These are phyloP conservation scores for Panicum hallii DNA, from an alignment of 202 grass and related monocot genomes.

Conservation along the genomic window DNA sequence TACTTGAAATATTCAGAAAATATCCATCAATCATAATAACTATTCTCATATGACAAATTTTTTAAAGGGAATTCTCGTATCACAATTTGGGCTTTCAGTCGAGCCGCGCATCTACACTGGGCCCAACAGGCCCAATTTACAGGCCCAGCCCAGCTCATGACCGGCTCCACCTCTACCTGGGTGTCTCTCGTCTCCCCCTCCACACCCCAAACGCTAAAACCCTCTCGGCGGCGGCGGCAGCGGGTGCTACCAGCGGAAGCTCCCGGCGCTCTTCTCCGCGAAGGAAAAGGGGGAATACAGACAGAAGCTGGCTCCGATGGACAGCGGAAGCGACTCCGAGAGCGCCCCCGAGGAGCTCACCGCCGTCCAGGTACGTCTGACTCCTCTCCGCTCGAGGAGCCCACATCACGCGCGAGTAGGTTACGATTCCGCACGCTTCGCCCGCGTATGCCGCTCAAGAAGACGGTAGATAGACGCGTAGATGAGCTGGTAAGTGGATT, in stretches of 20 bases:
- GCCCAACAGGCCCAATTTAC: not conserved
- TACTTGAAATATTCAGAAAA: too few relatives aligned
- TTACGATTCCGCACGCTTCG: not conserved
- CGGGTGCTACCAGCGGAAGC: not conserved
- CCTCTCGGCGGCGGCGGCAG: conserved; percentile 22
- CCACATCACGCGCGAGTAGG: not conserved
- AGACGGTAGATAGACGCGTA: not conserved
- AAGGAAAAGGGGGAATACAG: not conserved
- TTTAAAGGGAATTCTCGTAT: too few relatives aligned
- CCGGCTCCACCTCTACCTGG: not conserved
- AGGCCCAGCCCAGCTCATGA: not conserved
- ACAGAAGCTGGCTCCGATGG: conserved; percentile 34
- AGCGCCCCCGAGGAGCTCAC: conserved; percentile 77
- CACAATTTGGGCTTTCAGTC: too few relatives aligned
- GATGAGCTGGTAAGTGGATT: not conserved
- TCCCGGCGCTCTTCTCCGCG: not conserved
- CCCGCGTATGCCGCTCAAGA: not conserved
- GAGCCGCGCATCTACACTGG: not conserved
- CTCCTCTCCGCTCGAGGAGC: not conserved
- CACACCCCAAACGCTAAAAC: not conserved
- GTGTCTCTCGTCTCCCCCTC: not conserved
- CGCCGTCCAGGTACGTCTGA: conserved; percentile 55
- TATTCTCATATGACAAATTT: too few relatives aligned
- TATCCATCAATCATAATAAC: too few relatives aligned
- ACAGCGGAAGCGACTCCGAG: conserved; percentile 71